A percentile compares a stretch with the other conserved stretches of the same genome.
phyloP scores from a whole-genome alignment of 371 early-diverging fungal species.

The Mortierella sp. region DNA sequence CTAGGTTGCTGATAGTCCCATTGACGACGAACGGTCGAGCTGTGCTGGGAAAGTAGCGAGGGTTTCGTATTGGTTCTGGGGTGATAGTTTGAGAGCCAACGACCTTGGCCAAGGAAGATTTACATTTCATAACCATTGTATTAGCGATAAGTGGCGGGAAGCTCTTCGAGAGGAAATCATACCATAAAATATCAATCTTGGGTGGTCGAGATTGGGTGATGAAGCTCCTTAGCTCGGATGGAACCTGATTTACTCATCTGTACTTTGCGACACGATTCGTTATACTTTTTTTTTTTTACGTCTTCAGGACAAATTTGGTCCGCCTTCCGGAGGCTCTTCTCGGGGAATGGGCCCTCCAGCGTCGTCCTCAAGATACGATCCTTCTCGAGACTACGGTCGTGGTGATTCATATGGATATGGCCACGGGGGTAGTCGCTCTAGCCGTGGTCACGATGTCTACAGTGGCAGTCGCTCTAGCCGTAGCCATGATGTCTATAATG shows the following conservation, averaged over 20 bases:
- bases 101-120: not conserved
- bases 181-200: not conserved
- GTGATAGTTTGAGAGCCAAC: not conserved
- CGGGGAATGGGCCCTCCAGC: slow-evolving; percentile 3
- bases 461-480: not conserved
- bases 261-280: not conserved
- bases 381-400: slow-evolving; percentile 8
- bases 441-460: not conserved
- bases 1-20: not conserved
- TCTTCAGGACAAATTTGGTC: slow-evolving; percentile 50
- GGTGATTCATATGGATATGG: slow-evolving; percentile 22
- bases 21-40: not conserved
- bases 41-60: not conserved
- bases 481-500: slow-evolving; percentile 1
- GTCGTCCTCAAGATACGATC: slow-evolving; percentile 10
- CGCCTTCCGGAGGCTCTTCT: slow-evolving; percentile 31
- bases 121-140: not conserved
- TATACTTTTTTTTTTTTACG: not conserved
- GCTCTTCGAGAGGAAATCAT: not conserved
- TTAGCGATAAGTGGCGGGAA: not conserved
- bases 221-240: not conserved
- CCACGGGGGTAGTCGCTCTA: not conserved
- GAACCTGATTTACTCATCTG: not conserved
- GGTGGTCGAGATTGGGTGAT: not conserved
- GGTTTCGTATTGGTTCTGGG: not conserved